Conservation (phyloP, 1,139 yeast genomes). For the Diutina sp. region DNA sequence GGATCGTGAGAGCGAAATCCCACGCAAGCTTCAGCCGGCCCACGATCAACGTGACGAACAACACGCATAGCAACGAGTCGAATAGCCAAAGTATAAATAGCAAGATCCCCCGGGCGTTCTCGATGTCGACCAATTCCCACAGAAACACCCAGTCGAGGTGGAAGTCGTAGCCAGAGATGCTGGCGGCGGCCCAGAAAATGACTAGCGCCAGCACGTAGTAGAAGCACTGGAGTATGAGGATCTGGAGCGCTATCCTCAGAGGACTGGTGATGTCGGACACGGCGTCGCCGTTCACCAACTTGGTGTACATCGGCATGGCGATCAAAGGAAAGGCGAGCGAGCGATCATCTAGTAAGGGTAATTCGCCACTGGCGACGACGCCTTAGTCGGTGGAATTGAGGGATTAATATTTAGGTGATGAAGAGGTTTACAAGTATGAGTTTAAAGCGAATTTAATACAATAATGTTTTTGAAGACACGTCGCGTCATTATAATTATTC, state of each 20-base stretch:
- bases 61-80: conserved; percentile 64
- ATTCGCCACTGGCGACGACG: no score
- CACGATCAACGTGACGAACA: conserved; percentile 75
- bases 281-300: conserved; percentile 14
- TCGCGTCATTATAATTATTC: no score
- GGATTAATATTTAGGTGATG: no score
- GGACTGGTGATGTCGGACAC: conserved; percentile 24
- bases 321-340: neutral
- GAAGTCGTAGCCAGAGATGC: conserved; percentile 52
- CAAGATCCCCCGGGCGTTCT: conserved; percentile 71
- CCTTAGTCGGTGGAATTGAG: no score
- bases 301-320: conserved; percentile 8
- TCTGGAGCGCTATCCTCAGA: conserved; percentile 33
- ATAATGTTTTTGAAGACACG: no score
- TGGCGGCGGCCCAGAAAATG: conserved; percentile 43
- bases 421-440: no score
- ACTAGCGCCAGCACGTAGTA: conserved; percentile 53
- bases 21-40: conserved; percentile 90
- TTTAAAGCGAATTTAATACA: no score
- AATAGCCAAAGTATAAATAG: conserved; percentile 66
- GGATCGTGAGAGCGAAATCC: conserved; percentile 89
- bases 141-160: conserved; percentile 62
- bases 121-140: conserved; percentile 64
- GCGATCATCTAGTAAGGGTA: neutral
- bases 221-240: conserved; percentile 48